Evolutionary conservation across 2,329 filamentous ascomycete genomes (phyloP).

Genomic region (Fusarium sulawesiense): DNA sequence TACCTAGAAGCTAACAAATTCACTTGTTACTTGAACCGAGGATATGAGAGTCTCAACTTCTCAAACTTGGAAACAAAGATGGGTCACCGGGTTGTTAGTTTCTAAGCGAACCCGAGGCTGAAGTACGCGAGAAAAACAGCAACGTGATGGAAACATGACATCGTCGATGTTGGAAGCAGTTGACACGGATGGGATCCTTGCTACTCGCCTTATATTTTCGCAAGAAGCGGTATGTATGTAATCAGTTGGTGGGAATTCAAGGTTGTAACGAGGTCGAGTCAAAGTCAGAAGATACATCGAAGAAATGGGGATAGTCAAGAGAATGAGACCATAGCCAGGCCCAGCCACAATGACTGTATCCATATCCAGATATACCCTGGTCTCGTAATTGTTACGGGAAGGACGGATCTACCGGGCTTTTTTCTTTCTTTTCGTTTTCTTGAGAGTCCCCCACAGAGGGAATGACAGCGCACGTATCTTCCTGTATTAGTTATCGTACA

Average conservation of each 20-base stretch:
- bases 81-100: slow-evolving; percentile 6
- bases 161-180: slow-evolving; percentile 4
- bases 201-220: background rate
- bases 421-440: background rate
- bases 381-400: background rate
- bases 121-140: background rate
- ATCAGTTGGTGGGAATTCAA: background rate
- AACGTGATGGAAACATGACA: slow-evolving; percentile 29
- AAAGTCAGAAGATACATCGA: background rate
- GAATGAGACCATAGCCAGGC: slow-evolving; percentile 7
- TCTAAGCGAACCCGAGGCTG: slow-evolving; percentile 11
- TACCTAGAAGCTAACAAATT: background rate
- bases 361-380: background rate
- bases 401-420: background rate
- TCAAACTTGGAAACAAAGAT: slow-evolving; percentile 11
- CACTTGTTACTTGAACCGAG: background rate
- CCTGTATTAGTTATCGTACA: background rate
- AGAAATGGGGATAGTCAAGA: background rate
- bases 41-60: background rate
- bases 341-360: background rate
- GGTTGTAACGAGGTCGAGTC: background rate
- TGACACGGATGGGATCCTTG: slow-evolving; percentile 18
- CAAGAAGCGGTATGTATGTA: slow-evolving; percentile 6
- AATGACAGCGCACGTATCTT: slow-evolving; percentile 15
- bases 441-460: slow-evolving; percentile 4